Conservation (phyloP, 805 yeast species). For the Teunomyces stri region DNA sequence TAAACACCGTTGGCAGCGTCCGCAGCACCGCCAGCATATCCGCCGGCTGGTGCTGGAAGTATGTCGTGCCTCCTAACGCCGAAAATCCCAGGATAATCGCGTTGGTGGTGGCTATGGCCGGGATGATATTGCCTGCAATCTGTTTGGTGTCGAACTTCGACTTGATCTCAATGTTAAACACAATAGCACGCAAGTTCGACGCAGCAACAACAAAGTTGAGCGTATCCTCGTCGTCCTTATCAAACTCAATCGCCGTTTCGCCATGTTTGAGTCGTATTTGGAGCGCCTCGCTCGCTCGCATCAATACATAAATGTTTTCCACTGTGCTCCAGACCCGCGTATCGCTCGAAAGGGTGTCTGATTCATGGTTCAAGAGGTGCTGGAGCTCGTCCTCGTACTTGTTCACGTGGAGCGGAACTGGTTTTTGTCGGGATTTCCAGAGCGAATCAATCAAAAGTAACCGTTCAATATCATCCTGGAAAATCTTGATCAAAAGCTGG, state of each 20-base stretch:
- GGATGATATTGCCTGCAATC: conserved; percentile 96
- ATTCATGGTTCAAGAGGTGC: conserved; percentile 9
- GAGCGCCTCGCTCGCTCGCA: conserved; percentile 46
- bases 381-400: conserved; percentile 13
- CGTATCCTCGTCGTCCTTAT: conserved; percentile 93
- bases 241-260: conserved; percentile 59
- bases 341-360: conserved; percentile 14
- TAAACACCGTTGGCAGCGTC: conserved; percentile 30
- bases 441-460: conserved; percentile 66
- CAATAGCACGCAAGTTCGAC: conserved; percentile 69
- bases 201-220: conserved; percentile 84
- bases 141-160: conserved; percentile 86
- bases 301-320: conserved; percentile 63
- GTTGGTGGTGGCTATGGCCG: conserved; percentile 97
- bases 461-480: conserved; percentile 73
- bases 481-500: conserved; percentile 59
- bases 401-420: conserved; percentile 54
- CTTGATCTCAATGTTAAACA: conserved; percentile 68
- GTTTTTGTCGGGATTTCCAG: conserved; percentile 73
- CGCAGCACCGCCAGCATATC: background rate
- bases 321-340: conserved; percentile 58
- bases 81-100: conserved; percentile 93
- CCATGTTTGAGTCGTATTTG: conserved; percentile 44
- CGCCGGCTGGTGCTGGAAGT: conserved; percentile 26
- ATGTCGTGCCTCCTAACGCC: conserved; percentile 65